Percentiles rank a stretch among this genome's conserved stretches.
Evolutionary conservation across 306 rosid species (phyloP).

Genomic region (cucumber (Cucumis sativus)): Cucumber_9930_V3 NC_026657.2:1122501-1123000

Average conservation of each 20-base stretch:
- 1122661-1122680: background rate
- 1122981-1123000: background rate
- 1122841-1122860: background rate
- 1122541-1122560: background rate
- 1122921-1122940: background rate
- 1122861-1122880: background rate
- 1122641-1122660: background rate
- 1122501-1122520: background rate
- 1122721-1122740: background rate
- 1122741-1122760: background rate
- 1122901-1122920: background rate
- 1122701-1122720: background rate
- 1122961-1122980: background rate
- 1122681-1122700: background rate
- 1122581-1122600: background rate
- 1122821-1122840: background rate
- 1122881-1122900: background rate
- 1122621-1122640: slow-evolving; percentile 6
- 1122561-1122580: background rate
- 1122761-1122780: background rate
- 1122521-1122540: background rate
- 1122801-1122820: background rate
- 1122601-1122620: background rate
- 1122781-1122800: background rate
- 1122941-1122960: background rate